A percentile compares a stretch with the other conserved stretches of the same genome.
These are phyloP conservation scores for Talaromyces islandicus DNA, from an alignment of 2,329 filamentous ascomycete genomes.

Conservation along the genomic window DNA sequence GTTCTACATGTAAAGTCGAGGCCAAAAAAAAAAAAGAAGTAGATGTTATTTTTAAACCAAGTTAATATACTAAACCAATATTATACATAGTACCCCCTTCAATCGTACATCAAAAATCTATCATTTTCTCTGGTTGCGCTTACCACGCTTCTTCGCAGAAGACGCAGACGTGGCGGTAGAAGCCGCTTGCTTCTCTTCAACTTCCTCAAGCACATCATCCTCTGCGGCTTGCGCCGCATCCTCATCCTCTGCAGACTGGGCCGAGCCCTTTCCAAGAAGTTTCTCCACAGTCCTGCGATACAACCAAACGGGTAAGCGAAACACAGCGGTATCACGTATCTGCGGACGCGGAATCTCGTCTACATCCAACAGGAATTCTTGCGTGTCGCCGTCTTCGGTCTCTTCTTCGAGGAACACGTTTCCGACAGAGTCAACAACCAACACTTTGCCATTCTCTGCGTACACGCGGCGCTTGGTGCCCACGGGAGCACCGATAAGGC, in stretches of 20 bases:
- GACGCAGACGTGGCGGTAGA: neutral
- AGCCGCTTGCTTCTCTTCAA: slow-evolving; percentile 1
- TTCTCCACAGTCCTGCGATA: slow-evolving; percentile 46
- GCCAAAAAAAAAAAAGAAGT: no score
- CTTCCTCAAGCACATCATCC: neutral
- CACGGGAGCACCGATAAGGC: slow-evolving; percentile 29
- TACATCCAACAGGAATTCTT: slow-evolving; percentile 84
- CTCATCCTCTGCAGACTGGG: neutral
- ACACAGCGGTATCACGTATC: slow-evolving; percentile 74
- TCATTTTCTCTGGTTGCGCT: slow-evolving; percentile 5
- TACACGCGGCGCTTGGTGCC: slow-evolving; percentile 81
- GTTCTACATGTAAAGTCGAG: neutral
- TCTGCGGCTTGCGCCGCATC: neutral
- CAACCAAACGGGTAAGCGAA: slow-evolving; percentile 69
- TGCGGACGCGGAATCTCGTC: slow-evolving; percentile 74
- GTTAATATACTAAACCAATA: neutral
- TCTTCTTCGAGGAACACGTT: slow-evolving; percentile 94
- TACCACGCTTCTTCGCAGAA: slow-evolving; percentile 9
- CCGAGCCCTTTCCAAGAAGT: neutral
- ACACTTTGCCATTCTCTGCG: slow-evolving; percentile 89
- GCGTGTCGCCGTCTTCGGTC: slow-evolving; percentile 75
- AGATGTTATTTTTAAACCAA: no score
- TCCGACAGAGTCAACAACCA: slow-evolving; percentile 85
- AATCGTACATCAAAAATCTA: neutral
- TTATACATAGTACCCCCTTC: neutral